Evolutionary conservation across 495 filamentous ascomycete genomes (phyloP).

Genomic region (Podospora pseudoanserina): DNA sequence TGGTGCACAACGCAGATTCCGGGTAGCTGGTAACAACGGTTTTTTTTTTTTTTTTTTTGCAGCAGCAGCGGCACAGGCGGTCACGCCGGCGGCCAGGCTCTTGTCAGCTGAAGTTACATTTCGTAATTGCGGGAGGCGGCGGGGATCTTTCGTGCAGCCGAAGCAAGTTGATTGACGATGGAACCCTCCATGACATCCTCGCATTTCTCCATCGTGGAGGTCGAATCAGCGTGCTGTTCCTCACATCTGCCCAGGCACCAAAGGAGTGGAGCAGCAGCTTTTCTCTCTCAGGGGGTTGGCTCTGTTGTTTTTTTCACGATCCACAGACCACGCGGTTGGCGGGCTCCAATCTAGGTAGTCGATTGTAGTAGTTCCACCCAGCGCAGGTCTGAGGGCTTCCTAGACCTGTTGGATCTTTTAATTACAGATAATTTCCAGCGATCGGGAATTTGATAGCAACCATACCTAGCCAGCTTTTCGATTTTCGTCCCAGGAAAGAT

Average conservation of each 20-base stretch:
- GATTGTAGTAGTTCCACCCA: not conserved
- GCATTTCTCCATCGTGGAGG: not conserved
- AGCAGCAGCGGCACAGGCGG: slow-evolving; percentile 5
- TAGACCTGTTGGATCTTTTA: slow-evolving; percentile 1
- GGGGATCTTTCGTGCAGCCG: slow-evolving; percentile 6
- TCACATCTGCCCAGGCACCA: slow-evolving; percentile 1
- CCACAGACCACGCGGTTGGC: slow-evolving; percentile 9
- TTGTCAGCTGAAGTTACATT: slow-evolving; percentile 12
- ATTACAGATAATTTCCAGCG: slow-evolving; percentile 3
- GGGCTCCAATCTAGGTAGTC: not conserved
- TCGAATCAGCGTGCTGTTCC: not conserved
- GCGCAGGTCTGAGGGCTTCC: not conserved
- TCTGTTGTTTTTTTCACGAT: not conserved
- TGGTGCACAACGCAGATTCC: not conserved
- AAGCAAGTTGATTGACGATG: slow-evolving; percentile 3
- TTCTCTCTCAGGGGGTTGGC: not conserved
- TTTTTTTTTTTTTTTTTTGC: not conserved
- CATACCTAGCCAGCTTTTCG: not conserved
- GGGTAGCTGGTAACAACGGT: not conserved
- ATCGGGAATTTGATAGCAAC: not conserved
- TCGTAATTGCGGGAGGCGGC: slow-evolving; percentile 12
- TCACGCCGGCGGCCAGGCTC: not conserved
- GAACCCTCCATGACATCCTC: slow-evolving; percentile 5
- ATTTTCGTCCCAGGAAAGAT: not conserved
- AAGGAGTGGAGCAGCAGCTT: not conserved